Evolutionary conservation across 176 grass and related monocot genomes (phyloP).

Genomic region (Aegilops longissima): DNA sequence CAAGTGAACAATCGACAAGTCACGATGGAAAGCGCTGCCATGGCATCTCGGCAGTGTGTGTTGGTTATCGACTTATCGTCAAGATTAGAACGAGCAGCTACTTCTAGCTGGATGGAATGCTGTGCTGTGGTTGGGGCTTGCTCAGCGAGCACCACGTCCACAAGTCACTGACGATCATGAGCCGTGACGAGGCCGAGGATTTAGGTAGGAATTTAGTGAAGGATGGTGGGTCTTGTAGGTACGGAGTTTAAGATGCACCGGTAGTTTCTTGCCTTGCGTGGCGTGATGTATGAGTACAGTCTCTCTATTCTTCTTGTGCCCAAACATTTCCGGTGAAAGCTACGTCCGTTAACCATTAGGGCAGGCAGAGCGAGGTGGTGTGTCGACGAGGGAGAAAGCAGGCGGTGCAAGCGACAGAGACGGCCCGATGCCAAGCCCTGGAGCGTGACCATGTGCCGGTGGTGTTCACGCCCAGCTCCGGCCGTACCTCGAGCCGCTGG

Average conservation of each 20-base stretch:
- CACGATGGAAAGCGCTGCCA: neutral
- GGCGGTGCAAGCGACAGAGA: neutral
- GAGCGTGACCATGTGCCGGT: neutral
- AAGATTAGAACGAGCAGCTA: neutral
- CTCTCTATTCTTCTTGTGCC: neutral
- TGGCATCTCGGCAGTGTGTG: neutral
- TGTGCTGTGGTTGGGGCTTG: neutral
- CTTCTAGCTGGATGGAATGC: no score
- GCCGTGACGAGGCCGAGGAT: neutral
- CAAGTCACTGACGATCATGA: neutral
- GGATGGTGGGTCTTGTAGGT: neutral
- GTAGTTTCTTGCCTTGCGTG: neutral
- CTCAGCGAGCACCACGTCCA: neutral
- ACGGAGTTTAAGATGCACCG: neutral
- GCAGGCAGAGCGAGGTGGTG: neutral
- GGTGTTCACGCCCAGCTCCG: neutral
- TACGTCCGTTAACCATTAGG: neutral
- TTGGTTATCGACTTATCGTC: neutral
- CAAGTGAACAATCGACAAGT: neutral
- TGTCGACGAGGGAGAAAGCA: neutral
- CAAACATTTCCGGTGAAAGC: neutral
- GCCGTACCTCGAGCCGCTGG: slow-evolving; percentile 22
- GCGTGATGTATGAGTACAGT: neutral
- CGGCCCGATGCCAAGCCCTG: neutral
- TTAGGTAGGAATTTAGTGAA: neutral